Evolutionary conservation across 495 filamentous ascomycete species (phyloP).

Genomic region (Saxispiralis lemnorum): DNA sequence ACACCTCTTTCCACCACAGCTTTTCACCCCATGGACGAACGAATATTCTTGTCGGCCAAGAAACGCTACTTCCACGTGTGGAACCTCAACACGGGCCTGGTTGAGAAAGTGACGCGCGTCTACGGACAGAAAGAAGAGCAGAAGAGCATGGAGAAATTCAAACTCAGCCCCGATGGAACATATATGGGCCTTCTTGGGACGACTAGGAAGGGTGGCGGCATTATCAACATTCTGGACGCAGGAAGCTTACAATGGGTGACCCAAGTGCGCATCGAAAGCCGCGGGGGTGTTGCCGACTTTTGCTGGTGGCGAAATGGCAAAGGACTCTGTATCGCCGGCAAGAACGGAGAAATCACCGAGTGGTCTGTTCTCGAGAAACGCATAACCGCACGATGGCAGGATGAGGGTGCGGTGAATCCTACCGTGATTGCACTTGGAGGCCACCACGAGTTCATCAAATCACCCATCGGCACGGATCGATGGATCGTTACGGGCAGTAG

Average conservation of each 20-base stretch:
- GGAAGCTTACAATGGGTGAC: constrained; percentile 76
- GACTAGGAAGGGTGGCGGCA: constrained; percentile 63
- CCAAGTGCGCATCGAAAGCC: constrained; percentile 64
- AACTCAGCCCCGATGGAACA: constrained; percentile 64
- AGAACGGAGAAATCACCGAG: constrained; percentile 84
- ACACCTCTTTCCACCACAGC: constrained; percentile 66
- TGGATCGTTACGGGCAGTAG: constrained; percentile 78
- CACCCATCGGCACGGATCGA: constrained; percentile 55
- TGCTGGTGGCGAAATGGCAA: constrained; percentile 78
- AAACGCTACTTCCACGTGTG: constrained; percentile 87
- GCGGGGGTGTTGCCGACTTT: constrained; percentile 71
- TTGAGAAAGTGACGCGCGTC: constrained; percentile 61
- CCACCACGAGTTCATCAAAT: constrained; percentile 30
- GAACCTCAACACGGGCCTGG: constrained; percentile 61
- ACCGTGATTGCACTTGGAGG: constrained; percentile 68
- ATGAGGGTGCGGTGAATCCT: constrained; percentile 76
- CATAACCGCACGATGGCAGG: constrained; percentile 66
- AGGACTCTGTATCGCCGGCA: constrained; percentile 57
- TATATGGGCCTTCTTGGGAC: constrained; percentile 67
- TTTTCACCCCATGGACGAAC: constrained; percentile 44
- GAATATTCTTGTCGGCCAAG: constrained; percentile 69
- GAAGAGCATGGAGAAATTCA: constrained; percentile 76
- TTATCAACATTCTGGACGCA: constrained; percentile 69
- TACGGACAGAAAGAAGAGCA: constrained; percentile 73
- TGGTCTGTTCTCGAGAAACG: constrained; percentile 49